Percentiles rank a stretch among this genome's conserved stretches.
Evolutionary conservation across 345 rosid genomes (phyloP).

Genomic region (Eucalyptus sp.): DNA sequence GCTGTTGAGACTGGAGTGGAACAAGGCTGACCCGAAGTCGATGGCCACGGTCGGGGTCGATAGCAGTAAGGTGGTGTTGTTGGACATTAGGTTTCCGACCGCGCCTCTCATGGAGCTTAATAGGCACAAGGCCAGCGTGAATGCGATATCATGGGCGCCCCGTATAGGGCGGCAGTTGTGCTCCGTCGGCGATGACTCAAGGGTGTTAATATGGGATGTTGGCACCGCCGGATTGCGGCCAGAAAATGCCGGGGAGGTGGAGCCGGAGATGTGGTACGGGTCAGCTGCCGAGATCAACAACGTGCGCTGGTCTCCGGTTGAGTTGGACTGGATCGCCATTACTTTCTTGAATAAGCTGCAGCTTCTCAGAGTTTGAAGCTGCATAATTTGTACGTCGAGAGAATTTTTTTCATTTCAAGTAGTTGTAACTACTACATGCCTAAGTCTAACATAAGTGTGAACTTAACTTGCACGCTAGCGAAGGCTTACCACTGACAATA

Average conservation of each 20-base stretch:
- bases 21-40: conserved; percentile 39
- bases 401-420: background rate
- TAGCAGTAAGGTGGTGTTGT: conserved; percentile 28
- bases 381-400: background rate
- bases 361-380: conserved; percentile 19
- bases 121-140: conserved; percentile 33
- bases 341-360: conserved; percentile 25
- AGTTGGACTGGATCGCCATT: conserved; percentile 34
- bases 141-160: conserved; percentile 42
- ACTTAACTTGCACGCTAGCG: background rate
- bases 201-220: conserved; percentile 42
- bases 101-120: conserved; percentile 26
- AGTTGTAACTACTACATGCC: background rate
- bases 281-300: conserved; percentile 34
- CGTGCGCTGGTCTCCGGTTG: conserved; percentile 35
- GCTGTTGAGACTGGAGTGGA: conserved; percentile 46
- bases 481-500: background rate
- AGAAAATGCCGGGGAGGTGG: background rate
- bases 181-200: conserved; percentile 42
- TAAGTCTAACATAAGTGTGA: background rate
- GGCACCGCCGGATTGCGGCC: background rate
- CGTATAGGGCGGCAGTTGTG: conserved; percentile 20
- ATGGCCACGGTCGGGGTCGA: conserved; percentile 42
- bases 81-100: conserved; percentile 50
- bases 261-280: conserved; percentile 40